A percentile compares a stretch with the other conserved stretches of the same genome.
Conservation (phyloP, 345 rosid species). For the Corchorus capsularis region DNA sequence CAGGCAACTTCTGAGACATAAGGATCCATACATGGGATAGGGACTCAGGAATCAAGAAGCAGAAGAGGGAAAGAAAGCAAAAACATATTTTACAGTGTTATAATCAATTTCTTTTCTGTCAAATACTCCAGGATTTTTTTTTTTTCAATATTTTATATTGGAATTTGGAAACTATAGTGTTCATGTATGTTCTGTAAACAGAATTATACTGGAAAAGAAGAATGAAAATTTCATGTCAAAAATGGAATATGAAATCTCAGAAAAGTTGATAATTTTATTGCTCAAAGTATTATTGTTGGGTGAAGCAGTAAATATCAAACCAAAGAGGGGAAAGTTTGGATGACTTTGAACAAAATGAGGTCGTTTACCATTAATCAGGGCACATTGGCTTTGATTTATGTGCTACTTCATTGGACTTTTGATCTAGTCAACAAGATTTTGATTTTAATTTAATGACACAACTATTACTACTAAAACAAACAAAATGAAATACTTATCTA, state of each 20-base stretch:
- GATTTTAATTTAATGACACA: too few species aligned
- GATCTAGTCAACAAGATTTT: background rate
- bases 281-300: background rate
- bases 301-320: background rate
- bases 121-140: too few species aligned
- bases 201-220: background rate
- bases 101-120: too few species aligned
- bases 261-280: background rate
- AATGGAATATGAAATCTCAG: background rate
- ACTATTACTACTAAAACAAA: background rate
- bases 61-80: background rate
- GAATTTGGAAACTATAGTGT: background rate
- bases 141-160: background rate
- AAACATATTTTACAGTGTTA: background rate
- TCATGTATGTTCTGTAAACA: constrained; percentile 13
- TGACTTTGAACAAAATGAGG: background rate
- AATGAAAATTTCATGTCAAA: background rate
- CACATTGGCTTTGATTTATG: background rate
- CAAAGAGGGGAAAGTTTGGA: background rate
- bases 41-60: background rate
- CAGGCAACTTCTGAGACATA: constrained; percentile 16
- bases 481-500: background rate
- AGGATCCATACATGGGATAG: background rate
- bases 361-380: background rate
- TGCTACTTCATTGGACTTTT: background rate